These are phyloP conservation scores for Ilex paraguariensis DNA, from an alignment of 305 asterid genomes.

Conservation along the genomic window DNA sequence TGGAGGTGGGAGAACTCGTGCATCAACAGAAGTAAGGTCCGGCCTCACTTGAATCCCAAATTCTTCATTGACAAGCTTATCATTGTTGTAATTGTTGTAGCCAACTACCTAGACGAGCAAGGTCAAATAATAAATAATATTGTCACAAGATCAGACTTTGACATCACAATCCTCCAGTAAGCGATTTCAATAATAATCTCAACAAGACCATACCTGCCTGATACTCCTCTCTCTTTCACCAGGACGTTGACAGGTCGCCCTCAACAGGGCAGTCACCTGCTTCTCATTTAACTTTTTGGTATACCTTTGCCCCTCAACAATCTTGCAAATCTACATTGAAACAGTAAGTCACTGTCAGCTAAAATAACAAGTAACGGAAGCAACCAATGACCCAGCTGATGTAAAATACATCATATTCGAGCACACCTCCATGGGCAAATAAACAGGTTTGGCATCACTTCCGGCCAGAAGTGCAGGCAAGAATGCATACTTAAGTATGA, in stretches of 20 bases:
- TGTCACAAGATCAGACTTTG: too few species aligned
- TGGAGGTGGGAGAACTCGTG: constrained; percentile 80
- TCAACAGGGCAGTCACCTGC: constrained; percentile 59
- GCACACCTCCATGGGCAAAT: constrained; percentile 85
- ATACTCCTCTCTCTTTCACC: constrained; percentile 24
- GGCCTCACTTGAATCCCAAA: constrained; percentile 55
- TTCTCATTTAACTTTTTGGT: constrained; percentile 44
- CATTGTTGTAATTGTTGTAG: constrained; percentile 28
- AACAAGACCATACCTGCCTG: constrained; percentile 19
- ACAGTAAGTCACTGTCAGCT: neutral
- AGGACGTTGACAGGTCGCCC: constrained; percentile 82
- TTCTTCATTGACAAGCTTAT: constrained; percentile 28
- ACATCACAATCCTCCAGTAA: too few species aligned
- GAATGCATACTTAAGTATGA: constrained; percentile 23
- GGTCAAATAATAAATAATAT: too few species aligned
- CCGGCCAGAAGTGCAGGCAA: constrained; percentile 78
- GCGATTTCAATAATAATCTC: too few species aligned
- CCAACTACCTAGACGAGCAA: constrained; percentile 36
- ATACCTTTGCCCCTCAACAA: constrained; percentile 63
- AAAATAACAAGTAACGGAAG: neutral
- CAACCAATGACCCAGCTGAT: neutral
- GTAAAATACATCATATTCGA: neutral
- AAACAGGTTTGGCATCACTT: constrained; percentile 46
- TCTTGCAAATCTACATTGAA: constrained; percentile 40
- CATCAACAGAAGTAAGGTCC: constrained; percentile 46